phyloP scores from a whole-genome alignment of 495 filamentous ascomycete species.

The Aspergillus coremiiformis region DNA sequence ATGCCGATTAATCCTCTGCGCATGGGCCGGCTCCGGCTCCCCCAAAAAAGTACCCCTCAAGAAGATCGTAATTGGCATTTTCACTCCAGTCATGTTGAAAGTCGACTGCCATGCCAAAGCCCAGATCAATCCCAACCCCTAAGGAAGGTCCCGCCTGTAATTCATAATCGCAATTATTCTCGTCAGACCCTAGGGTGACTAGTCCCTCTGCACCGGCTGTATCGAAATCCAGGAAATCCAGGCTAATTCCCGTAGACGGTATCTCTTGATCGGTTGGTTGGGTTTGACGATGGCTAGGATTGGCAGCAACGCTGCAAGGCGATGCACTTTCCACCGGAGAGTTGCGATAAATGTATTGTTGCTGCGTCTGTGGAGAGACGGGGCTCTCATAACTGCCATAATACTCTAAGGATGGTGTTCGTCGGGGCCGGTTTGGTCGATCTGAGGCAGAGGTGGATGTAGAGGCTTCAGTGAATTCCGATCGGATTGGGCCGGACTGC shows the following conservation, averaged over 20 bases:
- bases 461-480: conserved; percentile 24
- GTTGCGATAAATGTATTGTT: conserved; percentile 32
- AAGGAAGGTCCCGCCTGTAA: conserved; percentile 23
- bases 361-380: conserved; percentile 24
- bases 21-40: conserved; percentile 29
- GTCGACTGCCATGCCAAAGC: conserved; percentile 67
- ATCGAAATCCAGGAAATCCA: conserved; percentile 39
- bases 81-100: conserved; percentile 76
- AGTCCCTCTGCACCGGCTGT: conserved; percentile 22
- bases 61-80: conserved; percentile 70
- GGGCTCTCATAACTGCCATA: conserved; percentile 32
- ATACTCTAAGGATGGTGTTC: conserved; percentile 35
- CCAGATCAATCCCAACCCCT: conserved; percentile 55
- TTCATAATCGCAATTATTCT: conserved; percentile 26
- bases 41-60: conserved; percentile 92
- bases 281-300: conserved; percentile 15
- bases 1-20: conserved; percentile 10
- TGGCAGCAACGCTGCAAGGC: conserved; percentile 23
- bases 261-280: conserved; percentile 23
- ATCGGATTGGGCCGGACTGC: conserved; percentile 19
- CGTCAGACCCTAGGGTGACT: conserved; percentile 22
- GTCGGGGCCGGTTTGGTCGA: conserved; percentile 20
- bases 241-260: conserved; percentile 23
- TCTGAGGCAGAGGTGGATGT: conserved; percentile 21
- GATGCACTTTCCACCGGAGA: conserved; percentile 38